Evolutionary conservation across 768 basidiomycete species (phyloP).

Genomic region (Suillus clintonianus): DNA sequence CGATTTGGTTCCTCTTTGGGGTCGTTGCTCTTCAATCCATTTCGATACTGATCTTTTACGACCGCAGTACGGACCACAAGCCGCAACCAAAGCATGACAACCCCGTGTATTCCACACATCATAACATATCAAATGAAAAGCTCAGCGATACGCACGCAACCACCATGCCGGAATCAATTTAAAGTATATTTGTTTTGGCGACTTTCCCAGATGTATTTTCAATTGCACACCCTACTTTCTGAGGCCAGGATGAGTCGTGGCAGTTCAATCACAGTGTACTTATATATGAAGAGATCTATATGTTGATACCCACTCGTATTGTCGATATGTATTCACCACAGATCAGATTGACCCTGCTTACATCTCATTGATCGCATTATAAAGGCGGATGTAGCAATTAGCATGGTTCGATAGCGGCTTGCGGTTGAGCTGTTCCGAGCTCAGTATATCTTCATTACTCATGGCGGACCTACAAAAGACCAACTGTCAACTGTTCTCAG

Average conservation of each 20-base stretch:
- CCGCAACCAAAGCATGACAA: slow-evolving; percentile 1
- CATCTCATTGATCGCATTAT: neutral
- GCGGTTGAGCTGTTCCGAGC: too few species aligned
- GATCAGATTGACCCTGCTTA: neutral
- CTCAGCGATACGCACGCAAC: neutral
- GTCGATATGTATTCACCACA: neutral
- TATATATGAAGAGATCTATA: neutral
- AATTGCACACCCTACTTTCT: neutral
- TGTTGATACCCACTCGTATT: too few species aligned
- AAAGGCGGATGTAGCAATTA: neutral
- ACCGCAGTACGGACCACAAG: slow-evolving; percentile 13
- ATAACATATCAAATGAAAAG: neutral
- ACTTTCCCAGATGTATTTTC: neutral
- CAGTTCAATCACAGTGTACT: neutral
- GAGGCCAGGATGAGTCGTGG: neutral
- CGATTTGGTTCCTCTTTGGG: slow-evolving; percentile 46
- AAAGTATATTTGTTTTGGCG: neutral
- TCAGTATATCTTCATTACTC: too few species aligned
- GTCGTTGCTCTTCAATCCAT: slow-evolving; percentile 33
- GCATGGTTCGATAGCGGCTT: too few species aligned
- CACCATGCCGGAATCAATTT: neutral
- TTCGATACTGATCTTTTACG: slow-evolving; percentile 37
- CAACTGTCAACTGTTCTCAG: too few species aligned
- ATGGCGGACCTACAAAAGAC: too few species aligned
- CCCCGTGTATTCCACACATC: neutral